phyloP scores from a whole-genome alignment of 2,329 filamentous ascomycete genomes.

The Aspergillus clavatus region DNA sequence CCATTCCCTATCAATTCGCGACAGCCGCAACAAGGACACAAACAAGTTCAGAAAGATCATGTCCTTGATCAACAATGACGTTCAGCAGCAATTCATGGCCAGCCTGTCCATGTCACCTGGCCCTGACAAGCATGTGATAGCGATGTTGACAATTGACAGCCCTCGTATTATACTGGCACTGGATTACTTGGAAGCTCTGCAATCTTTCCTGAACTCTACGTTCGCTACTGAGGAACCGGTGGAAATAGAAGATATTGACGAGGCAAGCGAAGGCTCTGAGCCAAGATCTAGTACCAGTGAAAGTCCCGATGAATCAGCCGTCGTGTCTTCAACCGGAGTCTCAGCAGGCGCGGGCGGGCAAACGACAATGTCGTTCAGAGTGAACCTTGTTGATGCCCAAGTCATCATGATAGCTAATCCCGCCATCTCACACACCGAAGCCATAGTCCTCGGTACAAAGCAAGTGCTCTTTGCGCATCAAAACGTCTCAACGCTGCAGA shows the following conservation, averaged over 20 bases:
- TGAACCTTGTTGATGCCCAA: slow-evolving; percentile 94
- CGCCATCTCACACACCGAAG: slow-evolving; percentile 81
- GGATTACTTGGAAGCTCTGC: slow-evolving; percentile 89
- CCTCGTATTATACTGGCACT: slow-evolving; percentile 91
- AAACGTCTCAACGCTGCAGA: slow-evolving; percentile 86
- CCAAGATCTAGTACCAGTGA: slow-evolving; percentile 27
- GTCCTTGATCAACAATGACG: slow-evolving; percentile 90
- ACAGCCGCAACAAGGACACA: slow-evolving; percentile 79
- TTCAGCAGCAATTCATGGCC: slow-evolving; percentile 95
- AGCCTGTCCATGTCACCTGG: slow-evolving; percentile 89
- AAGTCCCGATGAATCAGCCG: slow-evolving; percentile 22
- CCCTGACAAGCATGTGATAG: slow-evolving; percentile 73
- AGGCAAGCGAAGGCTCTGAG: slow-evolving; percentile 35
- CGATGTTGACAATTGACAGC: slow-evolving; percentile 89
- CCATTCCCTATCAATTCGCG: slow-evolving; percentile 88
- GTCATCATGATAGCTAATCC: slow-evolving; percentile 96
- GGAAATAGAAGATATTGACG: slow-evolving; percentile 30
- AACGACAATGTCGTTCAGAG: slow-evolving; percentile 78
- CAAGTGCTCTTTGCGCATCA: slow-evolving; percentile 91
- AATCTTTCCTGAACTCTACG: slow-evolving; percentile 73
- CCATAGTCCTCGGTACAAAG: slow-evolving; percentile 90
- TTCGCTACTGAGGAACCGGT: slow-evolving; percentile 51
- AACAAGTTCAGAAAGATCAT: slow-evolving; percentile 99
- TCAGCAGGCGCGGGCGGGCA: slow-evolving; percentile 39
- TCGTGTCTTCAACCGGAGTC: slow-evolving; percentile 24